Evolutionary conservation across 768 basidiomycete species (phyloP).

Genomic region (Rhizopogon roseolus): DNA sequence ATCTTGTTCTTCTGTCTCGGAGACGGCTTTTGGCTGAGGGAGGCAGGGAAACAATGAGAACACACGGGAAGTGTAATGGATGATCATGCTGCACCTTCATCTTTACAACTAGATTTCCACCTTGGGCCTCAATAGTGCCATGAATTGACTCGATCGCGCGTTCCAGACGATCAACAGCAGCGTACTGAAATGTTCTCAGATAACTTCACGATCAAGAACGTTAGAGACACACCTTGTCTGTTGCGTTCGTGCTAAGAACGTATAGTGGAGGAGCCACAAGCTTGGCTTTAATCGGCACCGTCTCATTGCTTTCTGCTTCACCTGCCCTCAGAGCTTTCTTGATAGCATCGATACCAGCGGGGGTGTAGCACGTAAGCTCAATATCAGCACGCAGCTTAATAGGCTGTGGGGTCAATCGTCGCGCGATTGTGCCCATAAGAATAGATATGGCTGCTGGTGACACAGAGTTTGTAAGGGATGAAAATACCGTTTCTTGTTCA

Average conservation of each 20-base stretch:
- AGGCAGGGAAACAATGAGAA: not conserved
- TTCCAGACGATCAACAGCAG: constrained; percentile 90
- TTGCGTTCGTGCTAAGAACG: constrained; percentile 92
- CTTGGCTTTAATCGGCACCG: constrained; percentile 95
- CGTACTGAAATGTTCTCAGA: constrained; percentile 42
- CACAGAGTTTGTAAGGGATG: constrained; percentile 55
- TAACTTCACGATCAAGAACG: not conserved
- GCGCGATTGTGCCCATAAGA: constrained; percentile 81
- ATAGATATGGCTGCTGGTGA: constrained; percentile 53
- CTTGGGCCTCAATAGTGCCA: constrained; percentile 73
- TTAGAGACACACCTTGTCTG: constrained; percentile 71
- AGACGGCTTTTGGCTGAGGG: constrained; percentile 89
- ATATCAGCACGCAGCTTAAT: constrained; percentile 99
- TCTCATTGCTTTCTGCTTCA: constrained; percentile 81
- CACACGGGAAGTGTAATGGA: not conserved
- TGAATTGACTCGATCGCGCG: constrained; percentile 91
- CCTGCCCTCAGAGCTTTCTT: constrained; percentile 87
- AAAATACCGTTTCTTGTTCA: constrained; percentile 79
- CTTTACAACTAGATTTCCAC: constrained; percentile 86
- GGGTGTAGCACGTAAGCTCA: constrained; percentile 94
- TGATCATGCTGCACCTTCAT: constrained; percentile 68
- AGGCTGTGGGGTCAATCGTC: constrained; percentile 94
- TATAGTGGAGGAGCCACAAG: constrained; percentile 96
- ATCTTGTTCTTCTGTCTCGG: constrained; percentile 96
- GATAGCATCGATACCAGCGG: constrained; percentile 95